phyloP scores from a whole-genome alignment of 306 rosid species.

The Abrus precatorius region DNA sequence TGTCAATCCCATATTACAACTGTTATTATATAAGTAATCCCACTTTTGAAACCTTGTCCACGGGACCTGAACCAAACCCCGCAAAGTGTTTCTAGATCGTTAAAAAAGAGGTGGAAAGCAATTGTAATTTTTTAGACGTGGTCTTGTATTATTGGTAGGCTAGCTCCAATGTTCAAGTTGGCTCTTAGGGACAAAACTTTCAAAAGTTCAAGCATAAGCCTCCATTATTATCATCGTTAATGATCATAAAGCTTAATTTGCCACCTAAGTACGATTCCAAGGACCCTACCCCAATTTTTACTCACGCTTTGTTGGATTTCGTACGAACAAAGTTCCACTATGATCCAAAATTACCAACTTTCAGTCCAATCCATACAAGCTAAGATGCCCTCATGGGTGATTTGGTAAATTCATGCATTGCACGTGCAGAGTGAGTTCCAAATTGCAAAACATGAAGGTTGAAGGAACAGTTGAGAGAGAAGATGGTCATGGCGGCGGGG shows the following conservation, averaged over 20 bases:
- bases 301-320: conserved; percentile 58
- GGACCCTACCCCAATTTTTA: conserved; percentile 45
- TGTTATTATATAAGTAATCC: conserved; percentile 32
- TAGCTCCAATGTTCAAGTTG: conserved; percentile 54
- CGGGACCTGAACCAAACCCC: conserved; percentile 77
- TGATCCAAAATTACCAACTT: conserved; percentile 41
- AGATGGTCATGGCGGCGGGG: conserved; percentile 92
- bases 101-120: conserved; percentile 49
- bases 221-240: conserved; percentile 43
- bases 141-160: conserved; percentile 47
- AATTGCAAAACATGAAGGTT: conserved; percentile 71
- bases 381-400: conserved; percentile 1
- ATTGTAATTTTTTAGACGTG: conserved; percentile 58
- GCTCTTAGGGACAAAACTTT: conserved; percentile 55
- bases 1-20: conserved; percentile 38
- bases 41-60: conserved; percentile 69
- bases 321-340: conserved; percentile 61
- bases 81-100: conserved; percentile 71
- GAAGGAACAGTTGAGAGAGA: conserved; percentile 64
- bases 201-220: conserved; percentile 44
- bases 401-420: not conserved
- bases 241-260: conserved; percentile 53
- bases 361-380: conserved; percentile 35
- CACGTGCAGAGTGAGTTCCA: conserved; percentile 60
- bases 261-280: conserved; percentile 66